Conservation (phyloP, 768 basidiomycete species). For the Kwoniella newhampshirensis region DNA sequence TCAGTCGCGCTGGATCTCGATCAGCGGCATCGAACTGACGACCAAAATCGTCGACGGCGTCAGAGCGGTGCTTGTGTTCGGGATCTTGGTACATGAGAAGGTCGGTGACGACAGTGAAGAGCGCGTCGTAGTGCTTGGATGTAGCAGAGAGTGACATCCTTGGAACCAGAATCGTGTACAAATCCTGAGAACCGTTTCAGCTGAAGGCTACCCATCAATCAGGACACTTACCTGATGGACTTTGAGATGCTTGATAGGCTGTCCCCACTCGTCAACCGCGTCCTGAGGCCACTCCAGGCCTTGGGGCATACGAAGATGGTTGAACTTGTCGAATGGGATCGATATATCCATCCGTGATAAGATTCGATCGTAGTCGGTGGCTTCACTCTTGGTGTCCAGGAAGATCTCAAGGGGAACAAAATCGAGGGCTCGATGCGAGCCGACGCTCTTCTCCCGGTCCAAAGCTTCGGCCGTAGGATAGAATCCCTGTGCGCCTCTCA, state of each 20-base stretch:
- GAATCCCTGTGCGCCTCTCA: constrained; percentile 84
- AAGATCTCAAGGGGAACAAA: constrained; percentile 86
- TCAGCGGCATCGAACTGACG: constrained; percentile 70
- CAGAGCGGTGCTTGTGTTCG: constrained; percentile 71
- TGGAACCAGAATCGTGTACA: constrained; percentile 76
- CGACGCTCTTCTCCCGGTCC: constrained; percentile 14
- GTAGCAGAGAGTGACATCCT: constrained; percentile 83
- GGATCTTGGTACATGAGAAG: constrained; percentile 88
- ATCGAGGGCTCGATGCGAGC: constrained; percentile 21
- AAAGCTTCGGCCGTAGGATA: constrained; percentile 59
- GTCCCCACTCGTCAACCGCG: constrained; percentile 30
- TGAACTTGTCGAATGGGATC: constrained; percentile 91
- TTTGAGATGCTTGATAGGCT: constrained; percentile 59
- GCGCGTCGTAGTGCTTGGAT: constrained; percentile 74
- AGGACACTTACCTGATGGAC: constrained; percentile 62
- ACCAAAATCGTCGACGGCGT: constrained; percentile 75
- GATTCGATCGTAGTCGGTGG: constrained; percentile 77
- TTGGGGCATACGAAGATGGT: constrained; percentile 70
- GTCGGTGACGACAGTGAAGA: constrained; percentile 82
- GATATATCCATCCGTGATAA: constrained; percentile 83
- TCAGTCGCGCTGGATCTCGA: constrained; percentile 27
- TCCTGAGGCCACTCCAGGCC: constrained; percentile 55
- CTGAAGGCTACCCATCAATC: no score
- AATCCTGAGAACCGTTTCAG: constrained; percentile 60
- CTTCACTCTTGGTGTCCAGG: constrained; percentile 80